Conservation (phyloP, 129 eudicot species). For the Cynara cardunculus region DNA sequence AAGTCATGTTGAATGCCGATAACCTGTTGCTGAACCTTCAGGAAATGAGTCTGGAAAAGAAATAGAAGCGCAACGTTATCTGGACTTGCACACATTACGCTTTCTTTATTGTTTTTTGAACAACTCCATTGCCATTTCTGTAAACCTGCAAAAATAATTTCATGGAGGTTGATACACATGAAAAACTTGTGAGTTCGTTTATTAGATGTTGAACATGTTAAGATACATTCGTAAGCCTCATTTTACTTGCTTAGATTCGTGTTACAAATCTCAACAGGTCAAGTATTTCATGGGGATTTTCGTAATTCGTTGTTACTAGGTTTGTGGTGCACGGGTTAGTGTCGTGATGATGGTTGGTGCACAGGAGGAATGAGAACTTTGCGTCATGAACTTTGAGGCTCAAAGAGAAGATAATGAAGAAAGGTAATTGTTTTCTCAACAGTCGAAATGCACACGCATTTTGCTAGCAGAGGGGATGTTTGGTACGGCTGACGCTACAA, state of each 20-base stretch:
- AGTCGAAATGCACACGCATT: too few species aligned
- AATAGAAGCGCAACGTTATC: not conserved
- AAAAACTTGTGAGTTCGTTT: not conserved
- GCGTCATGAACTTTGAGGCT: too few species aligned
- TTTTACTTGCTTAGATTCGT: not conserved
- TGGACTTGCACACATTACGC: not conserved
- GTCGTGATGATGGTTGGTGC: too few species aligned
- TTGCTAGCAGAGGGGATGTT: too few species aligned
- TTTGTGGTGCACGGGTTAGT: not conserved
- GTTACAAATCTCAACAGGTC: not conserved
- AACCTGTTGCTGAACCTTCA: constrained; percentile 37
- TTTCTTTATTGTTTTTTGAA: not conserved
- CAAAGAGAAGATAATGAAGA: too few species aligned
- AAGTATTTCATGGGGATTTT: not conserved
- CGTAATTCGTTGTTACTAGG: not conserved
- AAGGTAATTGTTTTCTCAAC: too few species aligned
- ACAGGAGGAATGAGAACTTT: not conserved
- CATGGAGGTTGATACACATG: not conserved
- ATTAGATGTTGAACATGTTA: not conserved
- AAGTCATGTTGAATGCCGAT: constrained; percentile 28
- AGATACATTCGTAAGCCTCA: not conserved
- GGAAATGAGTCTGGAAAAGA: constrained; percentile 15
- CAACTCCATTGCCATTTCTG: not conserved
- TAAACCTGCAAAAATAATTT: not conserved
- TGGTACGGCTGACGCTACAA: too few species aligned